Base-by-base conservation (phyloP, 1,139 yeast species). In the Suhomyces anneliseae region DNA sequence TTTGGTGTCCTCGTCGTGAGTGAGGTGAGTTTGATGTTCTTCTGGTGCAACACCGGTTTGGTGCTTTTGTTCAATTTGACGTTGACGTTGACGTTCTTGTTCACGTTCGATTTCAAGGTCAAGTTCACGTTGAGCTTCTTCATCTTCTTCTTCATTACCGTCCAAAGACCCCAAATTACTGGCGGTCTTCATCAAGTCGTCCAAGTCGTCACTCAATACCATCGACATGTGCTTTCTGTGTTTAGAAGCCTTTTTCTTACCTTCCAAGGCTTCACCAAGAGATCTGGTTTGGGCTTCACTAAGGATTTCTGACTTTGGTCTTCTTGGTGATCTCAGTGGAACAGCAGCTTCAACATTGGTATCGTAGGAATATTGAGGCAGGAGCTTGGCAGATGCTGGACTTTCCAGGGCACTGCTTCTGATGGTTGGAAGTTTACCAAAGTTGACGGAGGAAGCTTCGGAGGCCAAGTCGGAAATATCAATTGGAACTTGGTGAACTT, bases 111-210 rank as follows among this genome's bases (percentile, higher is more conserved):
- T 9, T 12, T n/a, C 14, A 19, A 10, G 14, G 36, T 37, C 24
- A 19, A 27, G 24, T 9, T 24, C n/a, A 9, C 32, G 35, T 9
- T 36, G 39, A 15, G 41, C 12, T 26, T 37, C n/a, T 15, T 19
- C 12, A 6, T 29, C 37, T 10, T 26, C 35, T 3, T 27, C 31
- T 27, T 41, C 34, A 6, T 38, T 38, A 6, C 14, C 35, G 4
- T 35, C 37, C 34, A 38, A 27, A 9, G 35, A 47, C 44, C 39
- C 49, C 35, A 67, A 54, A 8, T 65, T 59, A 37, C 55, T 63
- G 27, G 78, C 78, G 44, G 68, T 65, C 35, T 64, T 64, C 79
- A 74, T 74, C 43, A 74, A 61, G 49, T 63, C 62, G 49, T 74
- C 78, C 40, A 74, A 63, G 51, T 70, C 78, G 47, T 72, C 77